These are phyloP conservation scores for Suillus clintonianus DNA, from an alignment of 768 basidiomycete species.

Conservation along the genomic window DNA sequence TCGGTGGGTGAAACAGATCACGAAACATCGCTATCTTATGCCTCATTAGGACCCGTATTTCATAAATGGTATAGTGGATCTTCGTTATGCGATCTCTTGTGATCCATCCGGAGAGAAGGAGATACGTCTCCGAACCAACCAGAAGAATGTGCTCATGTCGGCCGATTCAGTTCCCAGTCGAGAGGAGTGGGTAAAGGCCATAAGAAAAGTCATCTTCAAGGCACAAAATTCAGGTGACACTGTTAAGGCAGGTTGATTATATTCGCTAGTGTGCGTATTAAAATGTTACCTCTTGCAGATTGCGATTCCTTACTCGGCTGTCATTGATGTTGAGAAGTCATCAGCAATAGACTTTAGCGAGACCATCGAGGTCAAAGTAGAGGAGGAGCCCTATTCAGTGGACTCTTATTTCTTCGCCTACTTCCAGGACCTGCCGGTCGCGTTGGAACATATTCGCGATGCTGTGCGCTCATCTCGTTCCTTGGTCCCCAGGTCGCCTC, in stretches of 20 bases:
- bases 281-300: constrained; percentile 50
- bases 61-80: constrained; percentile 92
- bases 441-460: constrained; percentile 80
- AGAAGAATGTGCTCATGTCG: constrained; percentile 68
- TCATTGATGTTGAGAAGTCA: constrained; percentile 87
- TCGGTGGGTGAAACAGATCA: constrained; percentile 47
- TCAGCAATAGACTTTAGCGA: constrained; percentile 94
- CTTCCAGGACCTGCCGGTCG: constrained; percentile 77
- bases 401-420: constrained; percentile 96
- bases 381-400: constrained; percentile 69
- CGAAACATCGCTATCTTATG: constrained; percentile 7
- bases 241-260: constrained; percentile 67
- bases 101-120: constrained; percentile 77
- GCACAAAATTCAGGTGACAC: constrained; percentile 95
- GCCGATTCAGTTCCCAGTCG: constrained; percentile 83
- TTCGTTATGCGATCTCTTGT: constrained; percentile 91
- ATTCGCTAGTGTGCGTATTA: neutral
- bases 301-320: constrained; percentile 88
- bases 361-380: constrained; percentile 91
- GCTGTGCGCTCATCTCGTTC: constrained; percentile 62
- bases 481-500: constrained; percentile 20
- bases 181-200: constrained; percentile 95
- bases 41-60: constrained; percentile 88
- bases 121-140: constrained; percentile 82
- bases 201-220: constrained; percentile 93